Percentiles rank a stretch among this genome's conserved stretches.
Evolutionary conservation across 441 rosid genomes (phyloP).

Genomic region (Kokia cookei): DNA sequence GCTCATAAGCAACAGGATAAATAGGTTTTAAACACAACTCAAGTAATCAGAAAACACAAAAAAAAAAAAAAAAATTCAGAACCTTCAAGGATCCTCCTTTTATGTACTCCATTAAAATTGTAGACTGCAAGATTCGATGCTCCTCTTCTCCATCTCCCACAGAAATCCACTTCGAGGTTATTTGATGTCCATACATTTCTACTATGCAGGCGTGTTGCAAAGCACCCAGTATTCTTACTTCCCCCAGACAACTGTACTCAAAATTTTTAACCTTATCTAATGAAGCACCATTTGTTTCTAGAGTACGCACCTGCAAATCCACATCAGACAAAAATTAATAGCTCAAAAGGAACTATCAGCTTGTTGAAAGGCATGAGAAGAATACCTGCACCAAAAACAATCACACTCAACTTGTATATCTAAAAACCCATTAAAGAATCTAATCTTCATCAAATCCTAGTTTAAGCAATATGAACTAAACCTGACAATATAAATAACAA

Average conservation of each 20-base stretch:
- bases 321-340: background rate
- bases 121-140: constrained; percentile 52
- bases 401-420: background rate
- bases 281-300: constrained; percentile 51
- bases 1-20: constrained; percentile 16
- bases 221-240: constrained; percentile 75
- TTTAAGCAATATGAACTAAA: background rate
- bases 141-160: constrained; percentile 54
- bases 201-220: constrained; percentile 80
- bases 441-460: background rate
- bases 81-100: constrained; percentile 91
- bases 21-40: background rate
- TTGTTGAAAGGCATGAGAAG: background rate
- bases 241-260: constrained; percentile 82
- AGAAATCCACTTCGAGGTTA: constrained; percentile 66
- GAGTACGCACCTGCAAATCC: constrained; percentile 57
- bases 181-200: constrained; percentile 82
- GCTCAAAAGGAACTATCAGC: background rate
- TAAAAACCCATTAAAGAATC: background rate
- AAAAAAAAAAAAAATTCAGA: background rate
- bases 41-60: background rate
- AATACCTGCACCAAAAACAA: background rate
- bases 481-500: constrained; percentile 3
- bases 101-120: constrained; percentile 74
- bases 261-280: constrained; percentile 60